Percentiles rank a stretch among this genome's conserved stretches.
Evolutionary conservation across 306 rosid genomes (phyloP).

Genomic region (Begonia loranthoides): DNA sequence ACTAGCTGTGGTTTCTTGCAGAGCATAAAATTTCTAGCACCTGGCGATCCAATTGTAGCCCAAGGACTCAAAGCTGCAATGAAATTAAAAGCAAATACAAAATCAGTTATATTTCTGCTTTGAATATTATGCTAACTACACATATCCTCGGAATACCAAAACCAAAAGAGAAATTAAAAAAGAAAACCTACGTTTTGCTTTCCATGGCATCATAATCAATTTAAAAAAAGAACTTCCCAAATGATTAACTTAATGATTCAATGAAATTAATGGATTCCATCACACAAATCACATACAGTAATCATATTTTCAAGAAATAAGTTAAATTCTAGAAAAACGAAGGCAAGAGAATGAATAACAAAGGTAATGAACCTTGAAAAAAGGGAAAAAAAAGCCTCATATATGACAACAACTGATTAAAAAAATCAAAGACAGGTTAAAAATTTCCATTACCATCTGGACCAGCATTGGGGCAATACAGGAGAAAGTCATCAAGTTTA

Average conservation of each 20-base stretch:
- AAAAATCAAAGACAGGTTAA: background rate
- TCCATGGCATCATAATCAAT: background rate
- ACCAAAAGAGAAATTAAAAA: background rate
- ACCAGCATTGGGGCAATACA: constrained; percentile 57
- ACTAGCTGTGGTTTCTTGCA: constrained; percentile 63
- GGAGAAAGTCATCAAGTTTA: constrained; percentile 35
- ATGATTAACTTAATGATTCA: background rate
- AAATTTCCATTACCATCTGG: constrained; percentile 42
- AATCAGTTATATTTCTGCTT: background rate
- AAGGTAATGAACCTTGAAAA: background rate
- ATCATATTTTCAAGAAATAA: no score
- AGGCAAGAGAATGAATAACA: background rate
- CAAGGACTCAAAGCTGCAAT: constrained; percentile 68
- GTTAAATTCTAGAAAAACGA: background rate
- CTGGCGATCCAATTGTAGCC: constrained; percentile 68
- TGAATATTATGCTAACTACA: background rate
- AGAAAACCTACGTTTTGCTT: background rate
- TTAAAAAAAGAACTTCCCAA: background rate
- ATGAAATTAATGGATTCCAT: background rate
- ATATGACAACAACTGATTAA: background rate
- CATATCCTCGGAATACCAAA: background rate
- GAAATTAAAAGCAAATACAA: constrained; percentile 5
- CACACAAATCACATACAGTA: background rate
- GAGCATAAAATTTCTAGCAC: constrained; percentile 69
- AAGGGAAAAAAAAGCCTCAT: background rate